These are phyloP conservation scores for Backusella luteola DNA, from an alignment of 192 early-diverging fungal species.

Conservation along the genomic window DNA sequence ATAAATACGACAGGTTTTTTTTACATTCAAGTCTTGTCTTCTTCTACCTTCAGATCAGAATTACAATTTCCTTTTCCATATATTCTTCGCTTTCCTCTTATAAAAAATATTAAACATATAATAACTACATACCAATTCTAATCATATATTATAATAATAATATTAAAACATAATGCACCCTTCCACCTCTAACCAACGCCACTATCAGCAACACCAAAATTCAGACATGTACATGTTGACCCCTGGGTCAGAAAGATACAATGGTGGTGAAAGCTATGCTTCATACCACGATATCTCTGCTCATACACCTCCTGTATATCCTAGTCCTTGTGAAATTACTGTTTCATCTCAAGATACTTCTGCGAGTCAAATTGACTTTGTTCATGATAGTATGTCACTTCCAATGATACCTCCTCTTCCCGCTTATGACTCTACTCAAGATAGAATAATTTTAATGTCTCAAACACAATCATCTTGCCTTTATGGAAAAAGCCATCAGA, in stretches of 20 bases:
- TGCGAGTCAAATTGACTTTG: not conserved
- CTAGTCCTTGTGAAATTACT: not conserved
- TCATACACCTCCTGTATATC: not conserved
- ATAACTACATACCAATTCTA: not conserved
- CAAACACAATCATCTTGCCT: not conserved
- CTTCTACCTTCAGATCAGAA: slow-evolving; percentile 1
- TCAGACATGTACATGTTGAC: not conserved
- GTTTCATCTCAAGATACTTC: not conserved
- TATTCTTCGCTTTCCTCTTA: not conserved
- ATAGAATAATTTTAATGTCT: not conserved
- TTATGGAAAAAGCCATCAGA: not conserved
- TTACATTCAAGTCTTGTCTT: not conserved
- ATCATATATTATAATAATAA: not conserved
- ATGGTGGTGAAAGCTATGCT: not conserved
- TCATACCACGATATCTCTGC: not conserved
- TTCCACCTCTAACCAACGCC: not conserved
- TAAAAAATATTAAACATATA: not conserved
- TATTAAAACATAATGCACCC: not conserved
- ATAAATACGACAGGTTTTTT: not conserved
- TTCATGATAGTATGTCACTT: not conserved
- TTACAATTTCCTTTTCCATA: not conserved
- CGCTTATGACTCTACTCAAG: not conserved
- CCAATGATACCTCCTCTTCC: slow-evolving; percentile 6
- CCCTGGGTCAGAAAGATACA: not conserved
- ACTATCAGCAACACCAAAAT: not conserved